Conservation (phyloP, 2,329 filamentous ascomycete species). For the Shiraia sp. region DNA sequence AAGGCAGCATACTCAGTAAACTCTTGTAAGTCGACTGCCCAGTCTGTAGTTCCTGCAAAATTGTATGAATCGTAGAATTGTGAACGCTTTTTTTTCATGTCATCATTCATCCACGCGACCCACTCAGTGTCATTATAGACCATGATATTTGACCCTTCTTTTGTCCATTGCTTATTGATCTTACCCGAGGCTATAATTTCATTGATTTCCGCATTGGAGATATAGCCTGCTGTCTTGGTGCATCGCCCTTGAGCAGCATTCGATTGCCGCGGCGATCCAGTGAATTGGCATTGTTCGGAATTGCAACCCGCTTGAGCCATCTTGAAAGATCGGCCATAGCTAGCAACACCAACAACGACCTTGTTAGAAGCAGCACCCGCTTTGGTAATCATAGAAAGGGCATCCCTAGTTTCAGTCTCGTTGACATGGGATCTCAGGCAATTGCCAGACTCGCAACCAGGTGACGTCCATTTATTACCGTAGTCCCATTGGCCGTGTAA, state of each 20-base stretch:
- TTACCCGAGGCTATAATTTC: conserved; percentile 7
- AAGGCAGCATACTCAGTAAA: no score
- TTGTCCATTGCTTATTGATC: background rate
- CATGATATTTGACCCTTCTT: conserved; percentile 10
- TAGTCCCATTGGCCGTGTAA: conserved; percentile 50
- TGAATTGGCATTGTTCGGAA: background rate
- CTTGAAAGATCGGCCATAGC: conserved; percentile 42
- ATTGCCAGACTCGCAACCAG: conserved; percentile 35
- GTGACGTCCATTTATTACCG: conserved; percentile 31
- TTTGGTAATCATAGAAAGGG: conserved; percentile 47
- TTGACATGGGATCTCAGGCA: conserved; percentile 45
- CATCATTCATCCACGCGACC: conserved; percentile 24
- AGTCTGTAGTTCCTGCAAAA: conserved; percentile 42
- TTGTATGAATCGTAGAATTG: conserved; percentile 24
- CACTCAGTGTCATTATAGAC: conserved; percentile 24
- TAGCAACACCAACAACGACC: conserved; percentile 38
- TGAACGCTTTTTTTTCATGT: conserved; percentile 24
- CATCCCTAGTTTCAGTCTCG: conserved; percentile 39
- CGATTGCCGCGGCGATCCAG: conserved; percentile 20
- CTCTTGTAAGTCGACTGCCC: conserved; percentile 42
- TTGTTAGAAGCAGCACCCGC: conserved; percentile 31
- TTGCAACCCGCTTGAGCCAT: conserved; percentile 26
- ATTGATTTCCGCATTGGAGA: conserved; percentile 47
- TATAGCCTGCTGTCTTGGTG: conserved; percentile 45
- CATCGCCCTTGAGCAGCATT: conserved; percentile 38